These are phyloP conservation scores for Carex scoparia DNA, from an alignment of 176 grass and related monocot genomes.

Conservation along the genomic window DNA sequence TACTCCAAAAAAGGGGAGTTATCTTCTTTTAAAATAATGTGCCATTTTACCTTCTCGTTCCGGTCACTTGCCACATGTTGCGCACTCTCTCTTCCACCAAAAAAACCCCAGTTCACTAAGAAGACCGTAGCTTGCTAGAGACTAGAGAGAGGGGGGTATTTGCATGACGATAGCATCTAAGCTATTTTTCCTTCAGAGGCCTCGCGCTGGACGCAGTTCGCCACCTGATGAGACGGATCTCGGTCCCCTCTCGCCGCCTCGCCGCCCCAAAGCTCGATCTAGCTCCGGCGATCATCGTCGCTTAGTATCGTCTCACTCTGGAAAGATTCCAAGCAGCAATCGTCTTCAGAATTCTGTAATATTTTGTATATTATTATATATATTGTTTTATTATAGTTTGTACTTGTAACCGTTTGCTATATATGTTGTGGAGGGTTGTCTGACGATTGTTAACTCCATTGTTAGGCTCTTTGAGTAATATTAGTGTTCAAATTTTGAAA, in stretches of 20 bases:
- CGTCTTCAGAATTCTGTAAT: conserved; percentile 19
- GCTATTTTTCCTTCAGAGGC: conserved; percentile 1
- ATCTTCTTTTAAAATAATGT: background rate
- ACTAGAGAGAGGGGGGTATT: background rate
- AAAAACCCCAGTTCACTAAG: background rate
- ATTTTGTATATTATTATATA: background rate
- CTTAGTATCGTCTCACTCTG: background rate
- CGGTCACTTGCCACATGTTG: background rate
- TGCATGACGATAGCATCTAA: conserved; percentile 31
- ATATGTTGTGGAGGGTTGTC: background rate
- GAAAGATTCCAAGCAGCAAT: background rate
- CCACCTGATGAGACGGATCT: conserved; percentile 4
- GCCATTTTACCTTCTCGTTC: background rate
- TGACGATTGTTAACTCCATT: background rate
- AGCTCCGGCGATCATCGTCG: background rate
- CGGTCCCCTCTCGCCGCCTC: background rate
- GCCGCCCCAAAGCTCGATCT: background rate
- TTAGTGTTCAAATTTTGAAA: background rate
- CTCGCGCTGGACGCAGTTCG: conserved; percentile 2
- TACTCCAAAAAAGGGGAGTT: background rate
- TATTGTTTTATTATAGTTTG: background rate
- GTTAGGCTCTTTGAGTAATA: background rate
- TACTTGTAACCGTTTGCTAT: background rate
- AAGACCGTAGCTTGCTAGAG: background rate
- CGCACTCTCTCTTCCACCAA: background rate